Evolutionary conservation across 192 early-diverging fungal genomes (phyloP).

Genomic region (Pilobolus umbonatus): DNA sequence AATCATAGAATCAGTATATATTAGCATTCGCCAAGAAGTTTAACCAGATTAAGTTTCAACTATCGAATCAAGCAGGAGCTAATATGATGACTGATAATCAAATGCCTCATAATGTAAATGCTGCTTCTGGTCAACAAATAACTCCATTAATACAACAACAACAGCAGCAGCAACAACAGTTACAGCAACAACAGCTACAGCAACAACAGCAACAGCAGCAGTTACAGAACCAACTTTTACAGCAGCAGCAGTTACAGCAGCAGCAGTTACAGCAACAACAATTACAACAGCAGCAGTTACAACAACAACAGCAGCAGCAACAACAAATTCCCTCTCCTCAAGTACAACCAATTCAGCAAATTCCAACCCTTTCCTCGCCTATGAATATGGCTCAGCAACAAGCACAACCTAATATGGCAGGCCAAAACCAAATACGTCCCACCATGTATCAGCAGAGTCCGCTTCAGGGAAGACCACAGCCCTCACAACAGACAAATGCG

Average conservation of each 20-base stretch:
- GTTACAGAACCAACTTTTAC: background rate
- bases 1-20: conserved; percentile 32
- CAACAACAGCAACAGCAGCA: background rate
- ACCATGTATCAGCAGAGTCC: conserved; percentile 22
- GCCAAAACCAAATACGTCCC: conserved; percentile 20
- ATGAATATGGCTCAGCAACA: conserved; percentile 13
- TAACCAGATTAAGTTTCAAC: conserved; percentile 28
- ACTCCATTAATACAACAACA: conserved; percentile 5
- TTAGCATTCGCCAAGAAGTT: conserved; percentile 28
- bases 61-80: conserved; percentile 15
- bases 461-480: conserved; percentile 17
- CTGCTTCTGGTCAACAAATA: conserved; percentile 6
- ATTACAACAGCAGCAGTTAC: conserved; percentile 5
- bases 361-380: conserved; percentile 14
- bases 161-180: conserved; percentile 9
- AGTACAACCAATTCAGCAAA: conserved; percentile 18
- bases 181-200: conserved; percentile 7
- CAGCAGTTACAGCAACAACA: background rate
- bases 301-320: conserved; percentile 15
- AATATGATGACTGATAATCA: conserved; percentile 14
- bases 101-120: conserved; percentile 8
- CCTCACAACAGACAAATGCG: background rate
- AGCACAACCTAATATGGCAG: conserved; percentile 15
- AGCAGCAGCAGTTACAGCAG: conserved; percentile 12
- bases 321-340: conserved; percentile 12